Base-by-base conservation (phyloP, 352 stramenopile genomes). In the Phytophthora litchii region DNA sequence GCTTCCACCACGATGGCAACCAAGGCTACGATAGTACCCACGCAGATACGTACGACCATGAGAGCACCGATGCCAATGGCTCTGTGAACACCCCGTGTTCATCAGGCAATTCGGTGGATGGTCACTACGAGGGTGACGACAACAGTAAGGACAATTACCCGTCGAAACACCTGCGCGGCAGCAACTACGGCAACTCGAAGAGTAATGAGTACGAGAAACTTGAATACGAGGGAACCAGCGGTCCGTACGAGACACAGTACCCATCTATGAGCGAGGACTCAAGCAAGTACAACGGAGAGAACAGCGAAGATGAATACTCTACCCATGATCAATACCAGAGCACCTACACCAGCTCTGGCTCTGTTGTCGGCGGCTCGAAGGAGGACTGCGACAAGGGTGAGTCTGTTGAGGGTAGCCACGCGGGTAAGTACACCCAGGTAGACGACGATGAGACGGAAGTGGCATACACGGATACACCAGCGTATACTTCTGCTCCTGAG, bases 101-200 rank as follows among this genome's bases (percentile, higher is more conserved):
- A 20, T 64, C 54, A 19, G 54, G 43, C 5, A 54, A 54, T 16
- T 49, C 54, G 25, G 59, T 31, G 16, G 19, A 53, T 10, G 34
- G 17, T 11, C 23, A 57, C 17, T 54, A 60, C 41, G 5, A 56
- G 19, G 31, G 10, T 16, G 21, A 37, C 17, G 16, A 44, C 40
- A 19, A 50, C 35, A 50, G 42, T 32, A 27, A 55, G 32, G 34
- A 54, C 36, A 47, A 62, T 17, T 57, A 65, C 54, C 46, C 60
- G 40, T 56, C 54, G 12, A 65, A 60, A 36, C 16, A 48, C 29
- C 42, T 70, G 13, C 61, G 61, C 0, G 61, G 61, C 31, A 70
- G 56, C 36, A 54, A 25, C 41, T 65, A 65, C 49, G 20, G 25
- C 17, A 23, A 19, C 36, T 42, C 25, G 10, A 14, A 51, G 25